phyloP scores from a whole-genome alignment of 805 yeast genomes.

The Starmerella asiatica region DNA sequence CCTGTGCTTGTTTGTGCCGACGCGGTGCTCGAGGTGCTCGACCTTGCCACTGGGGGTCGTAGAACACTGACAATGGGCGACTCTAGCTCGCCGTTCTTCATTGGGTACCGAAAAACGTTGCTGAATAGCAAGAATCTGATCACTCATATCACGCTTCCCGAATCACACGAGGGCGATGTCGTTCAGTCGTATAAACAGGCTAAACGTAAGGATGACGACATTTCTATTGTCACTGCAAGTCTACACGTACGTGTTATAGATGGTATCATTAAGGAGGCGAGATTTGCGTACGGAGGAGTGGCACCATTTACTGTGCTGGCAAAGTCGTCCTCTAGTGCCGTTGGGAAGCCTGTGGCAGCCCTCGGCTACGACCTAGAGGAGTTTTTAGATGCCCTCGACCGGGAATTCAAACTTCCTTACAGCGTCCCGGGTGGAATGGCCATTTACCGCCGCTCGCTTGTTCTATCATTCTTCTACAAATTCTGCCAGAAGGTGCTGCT shows the following conservation, averaged over 20 bases:
- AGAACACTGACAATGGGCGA: constrained; percentile 28
- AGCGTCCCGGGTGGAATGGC: constrained; percentile 42
- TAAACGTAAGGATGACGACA: constrained; percentile 39
- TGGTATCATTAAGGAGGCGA: constrained; percentile 19
- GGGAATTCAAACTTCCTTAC: constrained; percentile 31
- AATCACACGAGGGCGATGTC: constrained; percentile 28
- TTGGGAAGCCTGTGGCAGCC: constrained; percentile 18
- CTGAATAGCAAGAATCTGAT: constrained; percentile 30
- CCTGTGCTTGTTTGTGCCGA: constrained; percentile 35
- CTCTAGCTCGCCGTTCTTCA: constrained; percentile 27
- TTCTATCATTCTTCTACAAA: constrained; percentile 35
- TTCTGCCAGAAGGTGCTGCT: constrained; percentile 29
- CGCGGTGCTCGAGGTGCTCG: constrained; percentile 30
- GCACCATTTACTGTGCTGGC: constrained; percentile 36
- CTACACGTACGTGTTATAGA: constrained; percentile 23
- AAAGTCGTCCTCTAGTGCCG: constrained; percentile 25
- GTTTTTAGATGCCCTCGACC: constrained; percentile 20
- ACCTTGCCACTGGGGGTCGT: constrained; percentile 23
- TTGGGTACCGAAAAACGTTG: constrained; percentile 33
- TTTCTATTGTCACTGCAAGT: constrained; percentile 37
- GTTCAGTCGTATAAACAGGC: constrained; percentile 35
- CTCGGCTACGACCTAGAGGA: not conserved
- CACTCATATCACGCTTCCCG: constrained; percentile 32
- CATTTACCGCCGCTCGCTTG: constrained; percentile 32
- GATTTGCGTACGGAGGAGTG: constrained; percentile 37